These are phyloP conservation scores for Curvularia sp. DNA, from an alignment of 2,329 filamentous ascomycete genomes.

Conservation along the genomic window DNA sequence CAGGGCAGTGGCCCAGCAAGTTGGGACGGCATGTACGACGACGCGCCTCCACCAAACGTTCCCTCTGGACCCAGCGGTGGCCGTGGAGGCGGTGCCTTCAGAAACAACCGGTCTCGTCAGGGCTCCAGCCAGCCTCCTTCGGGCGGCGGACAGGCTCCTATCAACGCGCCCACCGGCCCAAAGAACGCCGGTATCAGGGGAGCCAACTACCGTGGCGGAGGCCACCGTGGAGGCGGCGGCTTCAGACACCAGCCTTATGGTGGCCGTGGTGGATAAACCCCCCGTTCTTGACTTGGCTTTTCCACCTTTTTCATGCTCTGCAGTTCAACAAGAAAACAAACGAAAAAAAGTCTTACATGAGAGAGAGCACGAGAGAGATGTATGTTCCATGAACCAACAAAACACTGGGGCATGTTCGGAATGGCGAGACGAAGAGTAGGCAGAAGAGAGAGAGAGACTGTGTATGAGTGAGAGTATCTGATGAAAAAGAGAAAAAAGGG, in stretches of 20 bases:
- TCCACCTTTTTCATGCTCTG: neutral
- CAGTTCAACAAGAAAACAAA: neutral
- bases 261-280: conserved; percentile 27
- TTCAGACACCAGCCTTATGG: conserved; percentile 48
- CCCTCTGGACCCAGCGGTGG: conserved; percentile 57
- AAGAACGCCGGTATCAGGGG: conserved; percentile 93
- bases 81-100: conserved; percentile 47
- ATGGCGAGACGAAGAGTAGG: no score
- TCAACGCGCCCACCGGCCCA: conserved; percentile 89
- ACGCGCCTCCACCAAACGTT: conserved; percentile 82
- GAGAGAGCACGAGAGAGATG: no score
- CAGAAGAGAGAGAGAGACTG: no score
- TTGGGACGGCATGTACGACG: conserved; percentile 99
- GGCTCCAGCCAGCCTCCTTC: conserved; percentile 52
- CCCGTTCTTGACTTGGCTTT: neutral
- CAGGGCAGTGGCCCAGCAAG: conserved; percentile 74
- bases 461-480: no score
- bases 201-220: conserved; percentile 91
- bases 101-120: conserved; percentile 49
- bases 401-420: no score
- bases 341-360: neutral
- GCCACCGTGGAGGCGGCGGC: conserved; percentile 49
- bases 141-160: conserved; percentile 61
- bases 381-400: no score
- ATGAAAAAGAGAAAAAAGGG: no score